A percentile compares a stretch with the other conserved stretches of the same genome.
These are phyloP conservation scores for Paecilomyces niveus DNA, from an alignment of 2,329 filamentous ascomycete genomes.

Conservation along the genomic window DNA sequence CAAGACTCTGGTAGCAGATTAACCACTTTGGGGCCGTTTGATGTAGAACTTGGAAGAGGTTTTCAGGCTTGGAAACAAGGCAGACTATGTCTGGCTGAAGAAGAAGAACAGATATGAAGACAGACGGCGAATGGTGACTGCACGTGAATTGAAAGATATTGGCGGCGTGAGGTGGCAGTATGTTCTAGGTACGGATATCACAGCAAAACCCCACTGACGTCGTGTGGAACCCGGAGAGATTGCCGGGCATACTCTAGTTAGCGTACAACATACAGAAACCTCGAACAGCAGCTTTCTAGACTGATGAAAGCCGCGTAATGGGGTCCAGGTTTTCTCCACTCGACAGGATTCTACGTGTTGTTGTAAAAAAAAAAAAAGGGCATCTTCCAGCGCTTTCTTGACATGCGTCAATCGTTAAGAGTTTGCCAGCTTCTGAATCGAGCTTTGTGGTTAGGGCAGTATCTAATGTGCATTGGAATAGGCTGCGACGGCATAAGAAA, in stretches of 20 bases:
- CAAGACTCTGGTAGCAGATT: background rate
- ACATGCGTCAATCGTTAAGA: no score
- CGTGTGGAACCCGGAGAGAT: conserved; percentile 13
- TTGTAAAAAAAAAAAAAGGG: no score
- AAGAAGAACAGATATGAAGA: background rate
- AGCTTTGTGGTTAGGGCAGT: background rate
- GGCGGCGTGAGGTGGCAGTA: conserved; percentile 18
- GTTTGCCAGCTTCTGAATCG: background rate
- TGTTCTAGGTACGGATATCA: background rate
- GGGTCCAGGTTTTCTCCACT: no score
- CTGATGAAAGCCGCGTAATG: no score
- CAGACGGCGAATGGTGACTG: background rate
- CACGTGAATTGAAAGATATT: background rate
- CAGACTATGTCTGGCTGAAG: background rate
- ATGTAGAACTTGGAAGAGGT: background rate
- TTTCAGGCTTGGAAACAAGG: background rate
- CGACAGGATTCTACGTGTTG: no score
- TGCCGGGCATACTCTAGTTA: background rate
- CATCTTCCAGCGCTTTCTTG: no score
- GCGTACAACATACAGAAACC: no score
- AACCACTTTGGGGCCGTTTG: background rate
- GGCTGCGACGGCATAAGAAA: background rate
- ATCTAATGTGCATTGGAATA: background rate
- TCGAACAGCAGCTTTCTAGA: no score
- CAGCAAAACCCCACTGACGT: conserved; percentile 14